Evolutionary conservation across 2,329 filamentous ascomycete species (phyloP).

Genomic region (Curvularia spicifera): DNA sequence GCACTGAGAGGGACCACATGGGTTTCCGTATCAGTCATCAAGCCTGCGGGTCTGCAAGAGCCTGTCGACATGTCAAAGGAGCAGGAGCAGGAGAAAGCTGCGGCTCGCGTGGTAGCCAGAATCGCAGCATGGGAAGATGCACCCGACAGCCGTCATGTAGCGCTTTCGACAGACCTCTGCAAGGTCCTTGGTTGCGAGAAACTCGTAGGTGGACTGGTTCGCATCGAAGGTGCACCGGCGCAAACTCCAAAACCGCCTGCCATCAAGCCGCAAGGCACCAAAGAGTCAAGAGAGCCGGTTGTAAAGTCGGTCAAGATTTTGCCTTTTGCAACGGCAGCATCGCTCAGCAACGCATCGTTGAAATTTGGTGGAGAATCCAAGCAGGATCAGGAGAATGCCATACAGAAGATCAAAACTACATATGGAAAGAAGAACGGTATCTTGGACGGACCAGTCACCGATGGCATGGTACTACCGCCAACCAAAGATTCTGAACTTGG

Average conservation of each 20-base stretch:
- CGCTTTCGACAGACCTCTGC: constrained; percentile 79
- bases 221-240: constrained; percentile 80
- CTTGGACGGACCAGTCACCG: constrained; percentile 83
- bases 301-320: constrained; percentile 76
- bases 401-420: constrained; percentile 72
- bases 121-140: constrained; percentile 83
- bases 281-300: constrained; percentile 52
- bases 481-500: constrained; percentile 60
- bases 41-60: constrained; percentile 76
- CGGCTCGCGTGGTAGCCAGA: constrained; percentile 75
- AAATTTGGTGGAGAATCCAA: constrained; percentile 90
- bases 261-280: constrained; percentile 44
- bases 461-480: constrained; percentile 79
- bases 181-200: constrained; percentile 72
- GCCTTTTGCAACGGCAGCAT: constrained; percentile 70
- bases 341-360: constrained; percentile 68
- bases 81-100: constrained; percentile 62
- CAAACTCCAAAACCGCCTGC: constrained; percentile 70
- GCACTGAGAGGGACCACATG: constrained; percentile 78
- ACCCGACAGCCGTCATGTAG: constrained; percentile 79
- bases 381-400: constrained; percentile 77
- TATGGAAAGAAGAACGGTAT: constrained; percentile 72
- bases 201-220: constrained; percentile 84
- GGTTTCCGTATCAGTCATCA: constrained; percentile 84
- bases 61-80: constrained; percentile 75